Evolutionary conservation across 768 basidiomycete genomes (phyloP), one percentile per base, ranked within the genome.

Genomic region (Termitomyces sp.): DNA sequence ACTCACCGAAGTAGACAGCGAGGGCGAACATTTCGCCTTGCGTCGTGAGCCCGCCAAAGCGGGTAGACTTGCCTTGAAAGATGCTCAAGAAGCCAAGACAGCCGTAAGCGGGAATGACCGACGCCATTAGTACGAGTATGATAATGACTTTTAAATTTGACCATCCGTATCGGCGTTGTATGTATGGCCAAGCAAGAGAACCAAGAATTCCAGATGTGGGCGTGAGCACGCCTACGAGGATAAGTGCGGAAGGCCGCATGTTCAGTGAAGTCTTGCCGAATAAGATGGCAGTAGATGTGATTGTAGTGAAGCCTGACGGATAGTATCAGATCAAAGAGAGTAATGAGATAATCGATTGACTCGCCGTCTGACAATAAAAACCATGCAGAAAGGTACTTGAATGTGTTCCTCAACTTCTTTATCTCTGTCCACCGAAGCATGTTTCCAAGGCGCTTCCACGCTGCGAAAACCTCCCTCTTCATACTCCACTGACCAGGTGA

Each of bases 341-440:
- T 8, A 25, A 46, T 2, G 1, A 37, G n/a, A 31, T 29, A 31
- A 31, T 5, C 7, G 1, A 2, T 6, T 2, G 2, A 73, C 83
- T 48, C 56, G 91, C 94, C 92, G 68, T 98, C 96, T 1, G 91
- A 93, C 29, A 98, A 83, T 12, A 98, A 81, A 71, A 97, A 96
- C 95, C 96, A 98, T 0, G 96, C 94, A 5, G 87, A 83, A 47
- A 98, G 86, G 67, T 93, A 98, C 65, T 83, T 83, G 79, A 96
- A 98, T 1, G 95, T 94, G 68, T 94, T 88, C 36, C 83, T 81
- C 15, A 98, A 78, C 56, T 83, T 82, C 71, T 82, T 83, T 45
- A 96, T 85, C 69, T 96, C 88, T 8, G 74, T 76, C 80, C 85
- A 87, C 1, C 78, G 79, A 25, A 98, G 77, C 89, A 94, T 94